A percentile compares a stretch with the other conserved stretches of the same genome.
Evolutionary conservation across 75 land plant genomes (phyloP).

Genomic region (Gnetum montanum): DNA sequence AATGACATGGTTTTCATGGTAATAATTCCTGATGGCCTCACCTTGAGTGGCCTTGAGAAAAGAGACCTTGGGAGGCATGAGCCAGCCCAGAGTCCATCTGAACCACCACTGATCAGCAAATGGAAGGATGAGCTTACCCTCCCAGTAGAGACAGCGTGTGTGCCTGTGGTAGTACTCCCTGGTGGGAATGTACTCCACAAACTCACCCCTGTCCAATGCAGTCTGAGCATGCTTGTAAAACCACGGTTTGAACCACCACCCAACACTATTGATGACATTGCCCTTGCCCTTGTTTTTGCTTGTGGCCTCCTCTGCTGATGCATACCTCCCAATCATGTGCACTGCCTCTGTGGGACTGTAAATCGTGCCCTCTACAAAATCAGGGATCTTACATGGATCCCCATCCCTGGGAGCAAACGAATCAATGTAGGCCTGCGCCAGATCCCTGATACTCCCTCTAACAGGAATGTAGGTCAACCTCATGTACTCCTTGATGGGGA

Average conservation of each 20-base stretch:
- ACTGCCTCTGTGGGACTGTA: slow-evolving; percentile 65
- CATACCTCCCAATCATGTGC: slow-evolving; percentile 80
- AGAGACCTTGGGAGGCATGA: slow-evolving; percentile 98
- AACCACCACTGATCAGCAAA: slow-evolving; percentile 95
- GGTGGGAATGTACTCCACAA: slow-evolving; percentile 91
- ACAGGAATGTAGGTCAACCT: slow-evolving; percentile 65
- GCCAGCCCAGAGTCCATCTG: slow-evolving; percentile 74
- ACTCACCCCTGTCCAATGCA: slow-evolving; percentile 71
- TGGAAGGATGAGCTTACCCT: slow-evolving; percentile 90
- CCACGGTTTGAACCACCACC: slow-evolving; percentile 99
- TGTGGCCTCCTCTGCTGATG: slow-evolving; percentile 86
- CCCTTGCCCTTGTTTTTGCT: slow-evolving; percentile 74
- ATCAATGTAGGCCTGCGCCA: slow-evolving; percentile 83
- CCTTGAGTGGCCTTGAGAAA: slow-evolving; percentile 95
- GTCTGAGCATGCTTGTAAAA: slow-evolving; percentile 92
- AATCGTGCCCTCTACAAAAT: slow-evolving; percentile 89
- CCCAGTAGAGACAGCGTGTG: slow-evolving; percentile 88
- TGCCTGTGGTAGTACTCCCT: slow-evolving; percentile 92
- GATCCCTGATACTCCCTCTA: slow-evolving; percentile 45
- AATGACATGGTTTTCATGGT: slow-evolving; percentile 91
- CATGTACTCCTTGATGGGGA: slow-evolving; percentile 83
- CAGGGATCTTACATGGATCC: slow-evolving; percentile 85
- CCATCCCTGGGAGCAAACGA: slow-evolving; percentile 80
- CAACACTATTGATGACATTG: slow-evolving; percentile 59
- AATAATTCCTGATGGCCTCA: slow-evolving; percentile 94